Evolutionary conservation across 176 grass and related monocot species (phyloP), one percentile per base, ranked within the genome.

Genomic region (Oryza officinalis): DNA sequence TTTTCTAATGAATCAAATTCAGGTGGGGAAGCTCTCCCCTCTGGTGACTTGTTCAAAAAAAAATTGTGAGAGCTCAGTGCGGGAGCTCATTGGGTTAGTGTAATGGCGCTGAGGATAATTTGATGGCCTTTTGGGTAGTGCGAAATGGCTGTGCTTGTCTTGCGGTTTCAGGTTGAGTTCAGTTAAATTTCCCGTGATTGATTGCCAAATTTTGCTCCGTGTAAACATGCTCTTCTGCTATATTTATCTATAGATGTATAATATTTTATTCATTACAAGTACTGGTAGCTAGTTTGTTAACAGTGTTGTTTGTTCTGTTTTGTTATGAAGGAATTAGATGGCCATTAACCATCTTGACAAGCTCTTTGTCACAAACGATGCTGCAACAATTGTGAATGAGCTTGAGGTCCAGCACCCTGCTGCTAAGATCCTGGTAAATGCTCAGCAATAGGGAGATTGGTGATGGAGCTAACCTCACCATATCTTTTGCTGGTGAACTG

Each of bases 301-400:
- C 15, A 40, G 2, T 61, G 8, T 13, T 8, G 3, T 31, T 38
- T 38, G 37, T 38, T 0, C 45, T 5, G 18, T 71, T 83, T 13
- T 13, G 7, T 40, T 78, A 98, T 91, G 96, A 30, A 92, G 95
- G 96, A 98, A 98, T 78, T 95, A 98, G 45, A 98, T 98, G 93
- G 93, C 95, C 5, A 94, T 95, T 10, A 95, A 95, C 78, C 91
- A 95, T 87, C 79, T 98, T 72, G 93, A 94, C 84, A 95, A 95
- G 72, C 89, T 93, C 28, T 95, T 95, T 44, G 81, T 98, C 49
- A 95, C 93, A 0, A 98, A 93, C 2, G 91, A 95, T 76, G 93
- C 87, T 32, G 93, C 85, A 23, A 98, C 96, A 25, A 98, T 98
- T 0, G 83, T 92, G 12, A 93, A 92, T 13, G 96, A 98, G 79